Evolutionary conservation across 73 alveolate species (phyloP).

Genomic region (Paramecium biaurelia): DNA sequence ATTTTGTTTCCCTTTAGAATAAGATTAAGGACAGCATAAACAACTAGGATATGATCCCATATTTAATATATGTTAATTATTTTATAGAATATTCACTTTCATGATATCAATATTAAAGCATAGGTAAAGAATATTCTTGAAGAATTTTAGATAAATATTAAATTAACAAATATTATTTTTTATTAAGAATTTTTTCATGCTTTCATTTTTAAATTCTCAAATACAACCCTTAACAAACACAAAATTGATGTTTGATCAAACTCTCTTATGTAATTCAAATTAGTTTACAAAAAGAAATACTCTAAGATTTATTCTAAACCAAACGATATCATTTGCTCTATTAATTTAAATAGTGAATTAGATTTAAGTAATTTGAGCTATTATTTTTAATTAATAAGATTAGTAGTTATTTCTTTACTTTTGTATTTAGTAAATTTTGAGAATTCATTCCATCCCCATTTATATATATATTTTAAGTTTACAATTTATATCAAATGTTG

Average conservation of each 20-base stretch:
- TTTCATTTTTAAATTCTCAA: background rate
- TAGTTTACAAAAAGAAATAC: too few relatives aligned
- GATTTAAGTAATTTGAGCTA: too few relatives aligned
- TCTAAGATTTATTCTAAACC: too few relatives aligned
- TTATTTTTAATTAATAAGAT: too few relatives aligned
- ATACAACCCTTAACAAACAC: background rate
- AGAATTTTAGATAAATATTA: background rate
- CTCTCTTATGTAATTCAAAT: too few relatives aligned
- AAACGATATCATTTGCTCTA: too few relatives aligned
- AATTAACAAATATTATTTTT: background rate
- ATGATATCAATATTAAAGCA: background rate
- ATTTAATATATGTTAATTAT: background rate
- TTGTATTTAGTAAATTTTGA: too few relatives aligned
- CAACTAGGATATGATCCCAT: background rate
- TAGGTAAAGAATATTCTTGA: background rate
- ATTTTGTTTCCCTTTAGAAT: background rate
- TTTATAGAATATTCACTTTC: background rate
- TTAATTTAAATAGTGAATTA: too few relatives aligned
- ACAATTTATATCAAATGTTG: too few relatives aligned
- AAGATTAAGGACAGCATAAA: background rate
- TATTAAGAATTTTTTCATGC: background rate
- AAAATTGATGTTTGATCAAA: background rate
- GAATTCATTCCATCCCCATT: too few relatives aligned
- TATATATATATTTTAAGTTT: too few relatives aligned
- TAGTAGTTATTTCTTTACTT: too few relatives aligned